These are phyloP conservation scores for Entamoeba dispar DNA, from an alignment of 208 protist species.

Conservation along the genomic window DNA sequence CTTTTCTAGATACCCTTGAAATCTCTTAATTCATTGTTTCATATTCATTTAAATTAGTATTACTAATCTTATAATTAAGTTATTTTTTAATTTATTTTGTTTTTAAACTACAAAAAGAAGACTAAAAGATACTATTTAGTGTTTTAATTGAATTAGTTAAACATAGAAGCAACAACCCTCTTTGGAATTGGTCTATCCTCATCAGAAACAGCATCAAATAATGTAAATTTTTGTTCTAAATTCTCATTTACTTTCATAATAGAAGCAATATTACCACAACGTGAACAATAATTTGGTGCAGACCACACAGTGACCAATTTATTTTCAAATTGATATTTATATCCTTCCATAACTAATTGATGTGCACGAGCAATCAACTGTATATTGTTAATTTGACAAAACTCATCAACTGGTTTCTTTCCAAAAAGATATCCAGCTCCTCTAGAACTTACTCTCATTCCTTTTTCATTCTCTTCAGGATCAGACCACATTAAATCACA, in stretches of 20 bases:
- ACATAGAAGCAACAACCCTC: background rate
- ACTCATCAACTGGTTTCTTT: conserved; percentile 61
- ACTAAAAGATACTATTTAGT: too few relatives aligned
- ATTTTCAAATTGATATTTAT: conserved; percentile 62
- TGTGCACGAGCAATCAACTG: conserved; percentile 42
- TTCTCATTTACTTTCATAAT: background rate
- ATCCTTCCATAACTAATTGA: conserved; percentile 81
- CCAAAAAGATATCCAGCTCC: conserved; percentile 97
- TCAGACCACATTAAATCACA: conserved; percentile 95
- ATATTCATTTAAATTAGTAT: too few relatives aligned
- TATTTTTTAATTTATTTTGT: too few relatives aligned
- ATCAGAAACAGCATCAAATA: conserved; percentile 50
- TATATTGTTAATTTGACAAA: conserved; percentile 13
- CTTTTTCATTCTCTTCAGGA: conserved; percentile 68
- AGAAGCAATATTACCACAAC: background rate
- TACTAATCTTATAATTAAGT: too few relatives aligned
- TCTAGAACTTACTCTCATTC: conserved; percentile 76
- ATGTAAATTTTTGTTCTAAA: background rate
- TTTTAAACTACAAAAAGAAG: too few relatives aligned
- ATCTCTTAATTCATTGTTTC: too few relatives aligned
- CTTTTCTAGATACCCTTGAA: too few relatives aligned
- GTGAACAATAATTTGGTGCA: conserved; percentile 37
- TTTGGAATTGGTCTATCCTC: background rate
- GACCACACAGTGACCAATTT: conserved; percentile 59
- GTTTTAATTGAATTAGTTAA: background rate